Percentiles rank a stretch among this genome's conserved stretches.
phyloP scores from a whole-genome alignment of 2,329 filamentous ascomycete genomes.

The Cladosporium austrohemisphaericum region DNA sequence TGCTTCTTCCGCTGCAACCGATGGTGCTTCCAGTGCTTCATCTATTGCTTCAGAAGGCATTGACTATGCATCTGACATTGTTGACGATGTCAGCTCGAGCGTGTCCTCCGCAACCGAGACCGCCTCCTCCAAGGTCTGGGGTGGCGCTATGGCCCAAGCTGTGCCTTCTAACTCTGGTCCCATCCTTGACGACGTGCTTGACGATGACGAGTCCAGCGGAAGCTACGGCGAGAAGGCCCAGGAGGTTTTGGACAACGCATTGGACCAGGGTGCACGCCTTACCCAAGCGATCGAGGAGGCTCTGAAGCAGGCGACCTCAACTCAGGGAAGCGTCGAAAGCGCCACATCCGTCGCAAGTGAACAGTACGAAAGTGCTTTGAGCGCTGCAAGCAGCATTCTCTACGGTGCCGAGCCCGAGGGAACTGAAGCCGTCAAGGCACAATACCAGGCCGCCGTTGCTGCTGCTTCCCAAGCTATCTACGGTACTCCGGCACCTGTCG shows the following conservation, averaged over 20 bases:
- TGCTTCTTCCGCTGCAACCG: conserved; percentile 19
- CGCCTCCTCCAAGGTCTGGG: conserved; percentile 47
- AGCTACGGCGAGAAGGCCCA: conserved; percentile 1
- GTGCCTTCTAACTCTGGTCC: conserved; percentile 46
- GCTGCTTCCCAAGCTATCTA: conserved; percentile 58
- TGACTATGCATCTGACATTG: conserved; percentile 21
- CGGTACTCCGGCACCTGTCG: conserved; percentile 46
- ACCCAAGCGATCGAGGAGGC: conserved; percentile 57
- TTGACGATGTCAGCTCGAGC: conserved; percentile 26
- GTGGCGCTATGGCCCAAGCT: conserved; percentile 51
- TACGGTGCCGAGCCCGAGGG: conserved; percentile 46
- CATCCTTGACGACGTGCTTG: conserved; percentile 47
- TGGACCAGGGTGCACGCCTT: conserved; percentile 36
- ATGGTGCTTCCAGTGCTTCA: conserved; percentile 21
- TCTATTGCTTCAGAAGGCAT: conserved; percentile 28
- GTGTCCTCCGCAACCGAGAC: conserved; percentile 17
- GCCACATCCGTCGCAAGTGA: conserved; percentile 45
- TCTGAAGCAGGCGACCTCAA: conserved; percentile 42
- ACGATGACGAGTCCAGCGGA: conserved; percentile 26
- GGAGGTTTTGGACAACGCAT: neutral
- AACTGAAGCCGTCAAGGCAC: conserved; percentile 50
- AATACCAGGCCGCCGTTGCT: conserved; percentile 55
- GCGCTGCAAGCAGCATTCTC: conserved; percentile 54
- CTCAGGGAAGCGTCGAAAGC: conserved; percentile 48
- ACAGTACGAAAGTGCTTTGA: conserved; percentile 54